A percentile compares a stretch with the other conserved stretches of the same genome.
Conservation (phyloP, 1,139 yeast genomes). For the Entelexis sorbosivorans region DNA sequence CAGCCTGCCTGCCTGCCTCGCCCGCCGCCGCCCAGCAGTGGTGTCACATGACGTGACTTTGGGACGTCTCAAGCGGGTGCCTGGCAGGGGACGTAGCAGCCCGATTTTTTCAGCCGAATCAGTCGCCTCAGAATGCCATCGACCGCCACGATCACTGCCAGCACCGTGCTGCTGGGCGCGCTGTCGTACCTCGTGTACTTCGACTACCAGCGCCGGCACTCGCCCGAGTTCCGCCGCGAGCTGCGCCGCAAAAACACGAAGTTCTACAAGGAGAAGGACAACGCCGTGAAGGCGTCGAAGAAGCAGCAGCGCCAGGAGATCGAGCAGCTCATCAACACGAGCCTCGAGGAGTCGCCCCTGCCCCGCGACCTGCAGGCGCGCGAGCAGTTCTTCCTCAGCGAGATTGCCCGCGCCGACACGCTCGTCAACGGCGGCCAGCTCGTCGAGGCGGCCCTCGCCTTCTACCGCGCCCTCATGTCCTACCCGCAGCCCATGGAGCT, state of each 20-base stretch:
- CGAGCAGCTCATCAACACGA: slow-evolving; percentile 50
- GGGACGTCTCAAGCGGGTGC: slow-evolving; percentile 5
- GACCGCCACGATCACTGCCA: slow-evolving; percentile 27
- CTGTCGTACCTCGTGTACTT: slow-evolving; percentile 63
- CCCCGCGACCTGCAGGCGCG: slow-evolving; percentile 64
- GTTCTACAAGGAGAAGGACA: slow-evolving; percentile 46
- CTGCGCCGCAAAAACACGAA: slow-evolving; percentile 50
- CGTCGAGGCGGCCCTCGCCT: slow-evolving; percentile 72
- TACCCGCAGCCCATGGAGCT: slow-evolving; percentile 93
- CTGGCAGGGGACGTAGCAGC: not conserved
- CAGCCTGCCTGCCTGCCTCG: too few relatives aligned
- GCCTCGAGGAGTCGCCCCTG: slow-evolving; percentile 58
- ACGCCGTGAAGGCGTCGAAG: slow-evolving; percentile 49
- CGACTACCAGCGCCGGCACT: slow-evolving; percentile 81
- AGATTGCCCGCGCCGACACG: slow-evolving; percentile 70
- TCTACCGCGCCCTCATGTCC: slow-evolving; percentile 88
- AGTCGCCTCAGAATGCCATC: slow-evolving; percentile 26
- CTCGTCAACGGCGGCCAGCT: slow-evolving; percentile 25
- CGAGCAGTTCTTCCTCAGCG: slow-evolving; percentile 67
- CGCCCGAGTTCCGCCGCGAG: slow-evolving; percentile 66
- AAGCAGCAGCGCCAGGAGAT: slow-evolving; percentile 48
- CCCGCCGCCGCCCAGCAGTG: not conserved
- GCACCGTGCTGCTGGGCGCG: slow-evolving; percentile 29
- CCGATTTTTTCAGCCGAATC: slow-evolving; percentile 3
- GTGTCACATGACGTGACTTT: slow-evolving; percentile 1